Conservation (phyloP, 352 stramenopile genomes). For the Pythium scleroteichum region DNA sequence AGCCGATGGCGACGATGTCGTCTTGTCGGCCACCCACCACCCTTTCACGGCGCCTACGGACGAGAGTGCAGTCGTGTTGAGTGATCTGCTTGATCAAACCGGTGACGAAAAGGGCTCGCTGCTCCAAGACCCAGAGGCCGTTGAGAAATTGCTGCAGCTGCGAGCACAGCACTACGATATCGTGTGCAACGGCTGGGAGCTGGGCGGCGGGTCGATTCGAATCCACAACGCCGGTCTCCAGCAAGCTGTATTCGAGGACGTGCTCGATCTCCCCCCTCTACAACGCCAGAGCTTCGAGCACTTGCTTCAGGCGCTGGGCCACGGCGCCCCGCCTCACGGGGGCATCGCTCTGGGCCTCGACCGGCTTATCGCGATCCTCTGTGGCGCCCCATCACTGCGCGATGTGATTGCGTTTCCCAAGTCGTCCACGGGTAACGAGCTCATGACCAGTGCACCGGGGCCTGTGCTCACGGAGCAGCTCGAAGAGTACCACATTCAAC, state of each 20-base stretch:
- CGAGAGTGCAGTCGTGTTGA: constrained; percentile 45
- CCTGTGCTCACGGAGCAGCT: constrained; percentile 67
- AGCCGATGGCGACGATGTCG: constrained; percentile 30
- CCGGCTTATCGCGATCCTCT: constrained; percentile 83
- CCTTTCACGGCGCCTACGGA: constrained; percentile 79
- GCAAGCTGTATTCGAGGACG: constrained; percentile 72
- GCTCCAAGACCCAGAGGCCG: constrained; percentile 47
- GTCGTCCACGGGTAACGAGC: constrained; percentile 83
- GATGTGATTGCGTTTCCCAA: constrained; percentile 93
- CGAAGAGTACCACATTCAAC: constrained; percentile 76
- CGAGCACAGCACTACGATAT: constrained; percentile 87
- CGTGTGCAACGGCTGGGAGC: constrained; percentile 88
- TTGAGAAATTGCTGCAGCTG: constrained; percentile 59
- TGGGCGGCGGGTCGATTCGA: constrained; percentile 86
- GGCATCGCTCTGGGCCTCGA: constrained; percentile 88
- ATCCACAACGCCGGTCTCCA: constrained; percentile 79
- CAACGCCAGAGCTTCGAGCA: constrained; percentile 85
- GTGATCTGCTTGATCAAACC: constrained; percentile 39
- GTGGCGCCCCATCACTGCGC: constrained; percentile 69
- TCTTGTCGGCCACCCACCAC: constrained; percentile 80
- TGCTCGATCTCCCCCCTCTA: constrained; percentile 64
- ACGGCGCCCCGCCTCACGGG: constrained; percentile 80
- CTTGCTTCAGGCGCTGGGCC: constrained; percentile 72
- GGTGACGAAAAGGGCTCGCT: constrained; percentile 32
- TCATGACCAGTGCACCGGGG: constrained; percentile 82